Conservation (phyloP, 805 yeast genomes). For the Starmerella bacillaris region DNA sequence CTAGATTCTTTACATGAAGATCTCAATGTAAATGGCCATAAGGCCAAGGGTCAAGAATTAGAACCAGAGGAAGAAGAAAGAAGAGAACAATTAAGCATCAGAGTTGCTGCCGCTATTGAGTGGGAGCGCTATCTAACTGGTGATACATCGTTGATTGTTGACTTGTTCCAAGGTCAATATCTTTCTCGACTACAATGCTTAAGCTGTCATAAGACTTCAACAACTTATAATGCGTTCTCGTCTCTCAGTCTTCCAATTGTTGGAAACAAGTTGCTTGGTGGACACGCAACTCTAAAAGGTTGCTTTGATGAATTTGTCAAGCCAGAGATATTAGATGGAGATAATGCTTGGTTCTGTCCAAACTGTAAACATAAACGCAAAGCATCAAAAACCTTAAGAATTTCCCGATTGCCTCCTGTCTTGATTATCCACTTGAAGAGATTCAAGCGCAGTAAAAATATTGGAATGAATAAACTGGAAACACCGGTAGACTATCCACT, state of each 20-base stretch:
- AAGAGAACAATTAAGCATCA: slow-evolving; percentile 54
- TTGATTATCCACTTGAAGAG: slow-evolving; percentile 74
- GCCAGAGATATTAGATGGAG: slow-evolving; percentile 54
- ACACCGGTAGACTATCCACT: slow-evolving; percentile 53
- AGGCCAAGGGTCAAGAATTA: slow-evolving; percentile 37
- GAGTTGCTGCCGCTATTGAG: slow-evolving; percentile 72
- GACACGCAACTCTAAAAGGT: slow-evolving; percentile 30
- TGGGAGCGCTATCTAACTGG: slow-evolving; percentile 77
- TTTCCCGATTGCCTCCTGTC: slow-evolving; percentile 62
- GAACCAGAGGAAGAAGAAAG: slow-evolving; percentile 52
- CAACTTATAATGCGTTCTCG: slow-evolving; percentile 71
- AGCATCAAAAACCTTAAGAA: slow-evolving; percentile 50
- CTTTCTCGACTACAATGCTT: slow-evolving; percentile 60
- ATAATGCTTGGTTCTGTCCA: slow-evolving; percentile 76
- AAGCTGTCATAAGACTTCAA: slow-evolving; percentile 56
- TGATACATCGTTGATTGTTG: slow-evolving; percentile 64
- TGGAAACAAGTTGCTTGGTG: slow-evolving; percentile 16
- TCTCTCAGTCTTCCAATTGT: slow-evolving; percentile 57
- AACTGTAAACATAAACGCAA: slow-evolving; percentile 43
- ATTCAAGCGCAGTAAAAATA: slow-evolving; percentile 31
- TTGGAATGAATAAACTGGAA: slow-evolving; percentile 35
- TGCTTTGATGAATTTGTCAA: slow-evolving; percentile 67
- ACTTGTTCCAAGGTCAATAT: slow-evolving; percentile 76
- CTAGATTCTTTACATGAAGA: slow-evolving; percentile 72
- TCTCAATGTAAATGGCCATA: slow-evolving; percentile 46